Base-by-base conservation (phyloP, 208 protist genomes). In the Wallacemonas sp. region DNA sequence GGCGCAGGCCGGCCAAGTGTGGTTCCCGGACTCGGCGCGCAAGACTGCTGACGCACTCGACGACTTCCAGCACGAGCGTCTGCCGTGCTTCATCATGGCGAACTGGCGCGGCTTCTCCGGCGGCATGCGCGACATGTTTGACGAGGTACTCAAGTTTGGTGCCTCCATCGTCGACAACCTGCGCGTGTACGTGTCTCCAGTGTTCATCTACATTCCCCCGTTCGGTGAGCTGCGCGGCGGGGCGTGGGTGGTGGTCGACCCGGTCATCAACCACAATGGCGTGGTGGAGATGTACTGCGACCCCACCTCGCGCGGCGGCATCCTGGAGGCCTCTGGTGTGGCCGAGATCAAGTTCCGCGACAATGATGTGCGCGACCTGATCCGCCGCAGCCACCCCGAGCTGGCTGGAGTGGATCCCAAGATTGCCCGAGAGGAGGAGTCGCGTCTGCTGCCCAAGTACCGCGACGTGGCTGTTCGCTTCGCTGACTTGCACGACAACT, bases 51-150 rank as follows among this genome's bases (percentile, higher is more conserved):
- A 99, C 79, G 92, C 97, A 1, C 97, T 99, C 38, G 65, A 87
- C 39, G 98, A 99, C 83, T 98, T 99, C 73, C 97, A 98, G 77
- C 76, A 89, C 21, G 98, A 99, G 81, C 81, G 96, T 37, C 87
- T 99, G 27, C 98, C 98, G 27, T 88, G 98, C 48, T 92, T 99
- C 50, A 98, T 99, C 61, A 81, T 99, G 46, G 98, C 98, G 17
- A 99, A 99, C 89, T 99, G 98, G 98, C 87, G 98, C 64, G 98
- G 98, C 34, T 99, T 99, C 83, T 98, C 92, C 10, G 98, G 98
- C 52, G 98, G 98, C 53, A 98, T 98, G 93, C 82, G 97, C 26
- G 98, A 99, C 83, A 99, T 99, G 98, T 99, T 94, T 78, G 94
- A 99, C 71, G 95, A 99, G 82, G 88, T 99, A n/a, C 91, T 99